Evolutionary conservation across 306 rosid species (phyloP), one percentile per base, ranked within the genome.

Genomic region (Vigna radiata): DNA sequence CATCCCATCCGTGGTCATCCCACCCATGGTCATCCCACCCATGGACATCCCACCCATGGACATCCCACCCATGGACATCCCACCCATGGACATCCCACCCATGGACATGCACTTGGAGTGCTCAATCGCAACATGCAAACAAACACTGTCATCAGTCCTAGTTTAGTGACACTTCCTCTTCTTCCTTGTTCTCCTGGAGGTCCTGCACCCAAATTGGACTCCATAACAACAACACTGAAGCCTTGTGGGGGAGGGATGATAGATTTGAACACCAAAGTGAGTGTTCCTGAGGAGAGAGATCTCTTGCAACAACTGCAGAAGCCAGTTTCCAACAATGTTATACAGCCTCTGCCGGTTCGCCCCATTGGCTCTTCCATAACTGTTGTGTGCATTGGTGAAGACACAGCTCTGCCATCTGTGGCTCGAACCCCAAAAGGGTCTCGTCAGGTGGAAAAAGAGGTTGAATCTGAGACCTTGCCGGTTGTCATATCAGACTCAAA

Each of bases 401-500:
- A 80, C 39, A 74, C 79, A 2, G 60, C 36, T 17, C 33, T 72
- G 37, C 39, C 47, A 46, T 36, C 17, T 1, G 50, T 39, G 0
- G 43, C 43, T 33, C 83, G 80, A 61, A 23, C 56, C 15, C 79
- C 81, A 0, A 92, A 82, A 79, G 87, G 62, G 2, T 81, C 86
- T 15, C 91, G 89, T 31, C 92, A 86, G 59, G 83, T 95, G 0
- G 99, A 95, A 56, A 68, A 67, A 11, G 90, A 89, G 64, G 86
- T 91, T 9, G 99, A 95, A 52, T 82, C 89, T 1, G 97, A 95
- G 66, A 64, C 61, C 5, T 75, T 92, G 23, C 99, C 99, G 0
- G 91, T 85, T 17, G 86, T 92, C 8, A 84, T 95, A 43, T 88
- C 99, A 10, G 99, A 95, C 56, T 95, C 97, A 4, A 85, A 87